Evolutionary conservation across 768 basidiomycete species (phyloP).

Genomic region (Leccinum obscurum): DNA sequence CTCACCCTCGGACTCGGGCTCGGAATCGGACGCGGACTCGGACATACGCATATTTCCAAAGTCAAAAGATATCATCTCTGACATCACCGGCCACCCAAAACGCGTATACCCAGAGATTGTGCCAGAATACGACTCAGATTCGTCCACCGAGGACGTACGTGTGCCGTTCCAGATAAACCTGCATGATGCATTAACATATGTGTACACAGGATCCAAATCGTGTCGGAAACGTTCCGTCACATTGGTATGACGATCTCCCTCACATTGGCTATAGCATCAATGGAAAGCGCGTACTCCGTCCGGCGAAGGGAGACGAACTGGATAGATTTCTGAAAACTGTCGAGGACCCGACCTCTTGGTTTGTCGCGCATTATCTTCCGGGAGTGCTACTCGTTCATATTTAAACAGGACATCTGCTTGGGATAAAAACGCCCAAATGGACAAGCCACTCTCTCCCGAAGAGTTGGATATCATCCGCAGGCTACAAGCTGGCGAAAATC

Average conservation of each 20-base stretch:
- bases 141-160: slow-evolving; percentile 87
- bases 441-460: slow-evolving; percentile 83
- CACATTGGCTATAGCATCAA: slow-evolving; percentile 96
- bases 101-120: slow-evolving; percentile 86
- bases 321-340: slow-evolving; percentile 95
- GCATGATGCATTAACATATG: slow-evolving; percentile 7
- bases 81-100: slow-evolving; percentile 84
- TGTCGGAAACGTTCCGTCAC: slow-evolving; percentile 91
- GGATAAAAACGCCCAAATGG: slow-evolving; percentile 82
- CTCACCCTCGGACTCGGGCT: slow-evolving; percentile 22
- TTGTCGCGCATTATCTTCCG: slow-evolving; percentile 23
- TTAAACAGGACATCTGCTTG: slow-evolving; percentile 81
- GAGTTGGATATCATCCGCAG: slow-evolving; percentile 95
- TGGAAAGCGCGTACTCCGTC: slow-evolving; percentile 91
- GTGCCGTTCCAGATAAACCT: not conserved
- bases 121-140: slow-evolving; percentile 88
- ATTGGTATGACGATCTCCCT: slow-evolving; percentile 99
- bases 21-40: slow-evolving; percentile 38
- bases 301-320: slow-evolving; percentile 93
- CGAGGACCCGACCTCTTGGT: slow-evolving; percentile 92
- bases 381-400: slow-evolving; percentile 1
- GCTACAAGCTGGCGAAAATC: slow-evolving; percentile 88
- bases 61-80: slow-evolving; percentile 68
- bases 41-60: slow-evolving; percentile 60
- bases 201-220: slow-evolving; percentile 81